Base-by-base conservation (phyloP, 768 basidiomycete genomes). In the Neoboletus magnificus region DNA sequence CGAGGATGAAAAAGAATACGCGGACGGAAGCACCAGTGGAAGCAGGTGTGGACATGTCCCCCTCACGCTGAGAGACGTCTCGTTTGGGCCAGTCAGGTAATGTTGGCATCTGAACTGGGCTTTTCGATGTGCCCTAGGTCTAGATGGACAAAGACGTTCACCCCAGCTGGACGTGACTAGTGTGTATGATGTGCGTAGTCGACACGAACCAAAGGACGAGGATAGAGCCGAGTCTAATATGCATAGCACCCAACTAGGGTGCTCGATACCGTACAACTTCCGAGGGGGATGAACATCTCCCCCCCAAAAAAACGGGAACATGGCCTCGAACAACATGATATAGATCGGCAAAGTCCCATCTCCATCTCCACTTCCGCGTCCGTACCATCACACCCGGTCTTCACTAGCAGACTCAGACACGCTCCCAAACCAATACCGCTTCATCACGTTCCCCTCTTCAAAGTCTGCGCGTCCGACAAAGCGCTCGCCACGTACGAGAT, bases 391-490 rank as follows among this genome's bases (percentile, higher is more conserved):
- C 23, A n/a, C 47, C 33, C 3, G 18, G 9, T 36, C 33, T 3
- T 10, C 22, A 12, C 16, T 12, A 16, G 4, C 16, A 35, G 32
- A 46, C n/a, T 3, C 18, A 23, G 35, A 20, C n/a, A 39, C 13
- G 48, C n/a, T 49, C 36, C 48, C 93, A 81, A 93, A 96, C 62
- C 85, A 81, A 66, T 85, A 79, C 41, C 85, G 84, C 33, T 79
- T 81, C 73, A 89, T 91, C 29, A 81, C 82, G 73, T 90, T 91
- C 76, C 92, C 91, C 63, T 84, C 82, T 61, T 93, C 91, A 22
- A 79, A 77, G 59, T 84, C 82, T 0, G 74, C 76, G 1, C 82
- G 72, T 7, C 82, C 82, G n/a, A 77, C 66, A 53, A 83, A 83
- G 22, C 51, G 66, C 18, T 64, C 67, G 10, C 71, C 69, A 8